A percentile compares a stretch with the other conserved stretches of the same genome.
Evolutionary conservation across 371 early-diverging fungal species (phyloP).

Genomic region (Mucor circinelloides): DNA sequence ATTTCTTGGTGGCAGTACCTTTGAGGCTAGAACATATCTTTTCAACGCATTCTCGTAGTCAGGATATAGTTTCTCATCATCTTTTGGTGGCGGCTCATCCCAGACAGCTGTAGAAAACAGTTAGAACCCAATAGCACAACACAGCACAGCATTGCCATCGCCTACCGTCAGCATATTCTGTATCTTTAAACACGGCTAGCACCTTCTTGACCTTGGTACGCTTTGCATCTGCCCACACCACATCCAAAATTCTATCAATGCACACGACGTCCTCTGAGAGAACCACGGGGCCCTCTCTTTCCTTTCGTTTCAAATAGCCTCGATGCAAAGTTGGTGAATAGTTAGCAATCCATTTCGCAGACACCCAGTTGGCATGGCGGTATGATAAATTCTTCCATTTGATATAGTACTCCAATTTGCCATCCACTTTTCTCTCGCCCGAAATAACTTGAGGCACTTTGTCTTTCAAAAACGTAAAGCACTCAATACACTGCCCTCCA

Average conservation of each 20-base stretch:
- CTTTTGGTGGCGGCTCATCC: constrained; percentile 35
- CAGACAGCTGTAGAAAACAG: constrained; percentile 25
- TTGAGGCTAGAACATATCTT: constrained; percentile 29
- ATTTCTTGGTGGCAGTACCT: constrained; percentile 37
- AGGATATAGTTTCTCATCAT: constrained; percentile 36
- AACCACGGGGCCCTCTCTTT: constrained; percentile 3
- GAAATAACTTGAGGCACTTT: constrained; percentile 3
- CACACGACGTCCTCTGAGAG: constrained; percentile 38
- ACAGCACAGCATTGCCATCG: neutral
- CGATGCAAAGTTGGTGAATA: constrained; percentile 23
- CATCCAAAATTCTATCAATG: constrained; percentile 52
- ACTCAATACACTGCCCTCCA: constrained; percentile 45
- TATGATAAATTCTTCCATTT: constrained; percentile 62
- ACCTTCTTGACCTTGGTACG: constrained; percentile 31
- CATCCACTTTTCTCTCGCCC: neutral
- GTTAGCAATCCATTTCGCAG: constrained; percentile 45
- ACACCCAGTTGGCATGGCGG: constrained; percentile 62
- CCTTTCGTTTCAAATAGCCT: constrained; percentile 29
- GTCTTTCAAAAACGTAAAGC: constrained; percentile 23
- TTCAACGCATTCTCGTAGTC: constrained; percentile 44
- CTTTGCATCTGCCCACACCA: constrained; percentile 37
- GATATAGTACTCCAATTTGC: constrained; percentile 29
- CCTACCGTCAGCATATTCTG: constrained; percentile 56
- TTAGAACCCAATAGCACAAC: neutral
- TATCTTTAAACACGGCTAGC: constrained; percentile 48